Base-by-base conservation (phyloP, 2,329 filamentous ascomycete species). In the Sporothrix dimorphospora region DNA sequence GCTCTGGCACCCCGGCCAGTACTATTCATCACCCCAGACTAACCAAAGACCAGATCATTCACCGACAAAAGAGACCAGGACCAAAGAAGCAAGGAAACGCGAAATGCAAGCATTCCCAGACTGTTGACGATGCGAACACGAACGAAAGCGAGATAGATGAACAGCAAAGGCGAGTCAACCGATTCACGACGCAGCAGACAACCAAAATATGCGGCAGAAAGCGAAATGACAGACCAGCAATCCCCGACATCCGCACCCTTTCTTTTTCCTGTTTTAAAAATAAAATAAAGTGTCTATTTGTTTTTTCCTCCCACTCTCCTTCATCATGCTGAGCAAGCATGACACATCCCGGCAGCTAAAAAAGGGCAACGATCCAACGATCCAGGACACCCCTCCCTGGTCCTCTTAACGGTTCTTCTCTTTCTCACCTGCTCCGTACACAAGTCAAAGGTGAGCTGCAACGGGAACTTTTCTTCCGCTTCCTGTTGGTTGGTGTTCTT, bases 331-430 rank as follows among this genome's bases (percentile, higher is more conserved):
- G 53, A 55, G 53, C 24, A 55, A 55, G 53, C 53, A 55, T 55
- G 53, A 55, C 53, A 55, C 53, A 55, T 55, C 53, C 11, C 53
- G 12, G 53, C 53, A 55, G 27, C 53, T 55, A 55, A 55, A 55
- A 55, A 16, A 11, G 24, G 24, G 53, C 24, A 55, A 30, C 53
- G 16, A 27, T 55, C 24, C 24, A 55, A 55, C 3, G 53, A 16
- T 55, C 53, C 24, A 55, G 24, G 53, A 30, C 12, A 24, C 21
- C 24, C 6, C 53, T 47, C 14, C n/a, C n/a, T n/a, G n/a, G n/a
- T n/a, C n/a, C n/a, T n/a, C n/a, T n/a, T n/a, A n/a, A n/a, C 14
- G 45, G 11, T 19, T 47, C 12, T 30, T 30, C 24, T 30, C 11
- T 24, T 55, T 55, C 53, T 55, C 53, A 55, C 12, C 47, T 21